Evolutionary conservation across 805 yeast genomes (phyloP), one percentile per base, ranked within the genome.

Genomic region (Lipomyces starkeyi): DNA sequence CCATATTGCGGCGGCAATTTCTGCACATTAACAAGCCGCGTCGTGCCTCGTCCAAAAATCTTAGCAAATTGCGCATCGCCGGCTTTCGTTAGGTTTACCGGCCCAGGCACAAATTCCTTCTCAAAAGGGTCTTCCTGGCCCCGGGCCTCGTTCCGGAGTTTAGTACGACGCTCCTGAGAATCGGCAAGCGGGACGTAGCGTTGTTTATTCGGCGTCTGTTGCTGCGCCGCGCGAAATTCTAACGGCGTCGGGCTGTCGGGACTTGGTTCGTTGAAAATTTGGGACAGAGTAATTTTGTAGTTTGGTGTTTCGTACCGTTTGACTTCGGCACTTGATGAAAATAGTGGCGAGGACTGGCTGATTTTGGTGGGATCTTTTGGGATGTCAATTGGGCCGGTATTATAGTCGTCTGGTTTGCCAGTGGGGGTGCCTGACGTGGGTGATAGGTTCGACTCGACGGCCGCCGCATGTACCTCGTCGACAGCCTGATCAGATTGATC

Each of bases 101-200:
- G 62, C n/a, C 43, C 62, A 20, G 62, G 49, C 14, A 22, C 25
- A 22, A 59, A 59, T 22, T 59, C 62, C 29, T 37, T 25, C 32
- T 37, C 56, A 37, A 59, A 37, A 1, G 29, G 25, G 62, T 59
- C 62, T 1, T 29, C 64, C 17, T 22, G 32, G 20, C 35, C 35
- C 22, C 25, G 14, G 22, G 35, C 40, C 64, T 20, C 17, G 61
- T 32, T 43, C 20, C 40, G 64, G 8, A 43, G 60, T 29, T 20
- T 59, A 8, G 9, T 43, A 14, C 62, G 62, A 11, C 62, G 62
- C 64, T 59, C 62, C 35, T 59, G 62, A 14, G 62, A 59, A 22
- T 59, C 62, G 60, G 62, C 62, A 14, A 59, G 60, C 14, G 62
- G 40, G 25, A 59, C 62, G 60, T 59, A 59, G 56, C 27, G 29